Base-by-base conservation (phyloP, 352 stramenopile species). In the Phytopythium chamaehyphon region DNA sequence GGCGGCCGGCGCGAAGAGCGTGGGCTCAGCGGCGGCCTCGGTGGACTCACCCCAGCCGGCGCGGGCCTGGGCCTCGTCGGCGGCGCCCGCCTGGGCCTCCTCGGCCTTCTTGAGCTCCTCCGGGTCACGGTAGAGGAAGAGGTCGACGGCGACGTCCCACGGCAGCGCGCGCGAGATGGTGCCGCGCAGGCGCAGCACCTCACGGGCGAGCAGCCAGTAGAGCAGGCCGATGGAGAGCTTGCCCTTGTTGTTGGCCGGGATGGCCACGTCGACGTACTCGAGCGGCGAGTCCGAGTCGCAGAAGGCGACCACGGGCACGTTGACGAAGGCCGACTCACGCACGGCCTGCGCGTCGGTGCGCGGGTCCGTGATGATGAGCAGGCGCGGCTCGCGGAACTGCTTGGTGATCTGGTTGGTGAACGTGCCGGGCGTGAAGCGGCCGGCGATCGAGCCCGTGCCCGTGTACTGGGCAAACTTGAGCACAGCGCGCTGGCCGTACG, bases 371-470 rank as follows among this genome's bases (percentile, higher is more conserved):
- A 99, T 97, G 80, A 99, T 97, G 45, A 99, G 74, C 58, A 99
- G 83, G 64, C 97, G 97, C 55, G 98, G 98, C 84, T 99, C 98
- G 61, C 93, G 89, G 92, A 99, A 99, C 75, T 99, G 96, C 88
- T 99, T 99, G 59, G 97, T 99, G 88, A 99, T 99, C 85, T 99
- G 97, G 86, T 99, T 99, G 35, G 98, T 99, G 82, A 99, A 99
- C 55, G 97, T 99, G 82, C 98, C 98, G 43, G 98, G 97, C 33
- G 98, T 99, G 91, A 99, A 99, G 68, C 97, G 96, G 71, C 96
- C 97, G 52, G 96, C 96, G 79, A 99, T 99, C 57, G 91, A 96
- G 62, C 98, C 76, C 64, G 86, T 83, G 58, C 97, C 97, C 51
- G 97, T 99, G 95, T 99, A 99, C 69, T 99, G 96, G 37, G 97